A percentile compares a stretch with the other conserved stretches of the same genome.
Conservation (phyloP, 345 rosid species). For the sweet orange (Citrus sinensis) region DVS_A1.0 CM039167.1:14627001-14627500, state of each 20-base stretch:
- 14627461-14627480: constrained; percentile 1
- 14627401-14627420: constrained; percentile 94
- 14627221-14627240: constrained; percentile 17
- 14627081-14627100: neutral
- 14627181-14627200: constrained; percentile 7
- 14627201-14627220: constrained; percentile 10
- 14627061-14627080: neutral
- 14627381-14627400: constrained; percentile 90
- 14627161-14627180: constrained; percentile 3
- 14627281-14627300: constrained; percentile 7
- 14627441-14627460: constrained; percentile 81
- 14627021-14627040: neutral
- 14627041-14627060: neutral
- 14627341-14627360: constrained; percentile 94
- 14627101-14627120: neutral
- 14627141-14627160: constrained; percentile 8
- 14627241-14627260: constrained; percentile 10
- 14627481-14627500: neutral
- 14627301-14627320: neutral
- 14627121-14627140: neutral
- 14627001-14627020: neutral
- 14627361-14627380: constrained; percentile 88
- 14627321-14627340: constrained; percentile 16
- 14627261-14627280: constrained; percentile 14
- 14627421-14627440: constrained; percentile 85